These are phyloP conservation scores for Tricholoma sp. DNA, from an alignment of 768 basidiomycete genomes.

Conservation along the genomic window DNA sequence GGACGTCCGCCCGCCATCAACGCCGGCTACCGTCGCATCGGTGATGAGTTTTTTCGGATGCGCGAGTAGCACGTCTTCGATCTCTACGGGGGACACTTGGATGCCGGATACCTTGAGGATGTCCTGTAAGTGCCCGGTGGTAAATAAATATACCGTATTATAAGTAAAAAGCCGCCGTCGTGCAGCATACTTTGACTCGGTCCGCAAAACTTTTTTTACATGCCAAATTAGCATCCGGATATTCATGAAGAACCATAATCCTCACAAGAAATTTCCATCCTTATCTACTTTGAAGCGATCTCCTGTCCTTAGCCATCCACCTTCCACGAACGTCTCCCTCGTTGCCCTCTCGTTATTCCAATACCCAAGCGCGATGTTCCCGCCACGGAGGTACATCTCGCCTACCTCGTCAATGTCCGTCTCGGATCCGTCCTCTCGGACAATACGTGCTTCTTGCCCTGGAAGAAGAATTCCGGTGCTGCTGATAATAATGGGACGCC, in stretches of 20 bases:
- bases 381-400: conserved; percentile 42
- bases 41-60: conserved; percentile 58
- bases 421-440: conserved; percentile 53
- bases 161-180: neutral
- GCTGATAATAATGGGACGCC: conserved; percentile 31
- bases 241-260: neutral
- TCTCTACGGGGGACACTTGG: conserved; percentile 79
- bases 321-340: conserved; percentile 51
- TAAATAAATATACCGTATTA: neutral
- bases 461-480: conserved; percentile 58
- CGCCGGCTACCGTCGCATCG: conserved; percentile 71
- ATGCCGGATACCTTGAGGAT: conserved; percentile 77
- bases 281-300: conserved; percentile 62
- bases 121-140: conserved; percentile 40
- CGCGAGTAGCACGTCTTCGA: conserved; percentile 59
- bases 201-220: conserved; percentile 61
- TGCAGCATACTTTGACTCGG: conserved; percentile 53
- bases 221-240: neutral
- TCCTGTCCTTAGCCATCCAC: conserved; percentile 74
- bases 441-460: conserved; percentile 57
- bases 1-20: conserved; percentile 61
- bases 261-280: conserved; percentile 63
- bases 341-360: conserved; percentile 68
- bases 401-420: conserved; percentile 48
- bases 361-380: conserved; percentile 61